These are phyloP conservation scores for Leishmania turanica DNA, from an alignment of 208 protist species.

Conservation along the genomic window DNA sequence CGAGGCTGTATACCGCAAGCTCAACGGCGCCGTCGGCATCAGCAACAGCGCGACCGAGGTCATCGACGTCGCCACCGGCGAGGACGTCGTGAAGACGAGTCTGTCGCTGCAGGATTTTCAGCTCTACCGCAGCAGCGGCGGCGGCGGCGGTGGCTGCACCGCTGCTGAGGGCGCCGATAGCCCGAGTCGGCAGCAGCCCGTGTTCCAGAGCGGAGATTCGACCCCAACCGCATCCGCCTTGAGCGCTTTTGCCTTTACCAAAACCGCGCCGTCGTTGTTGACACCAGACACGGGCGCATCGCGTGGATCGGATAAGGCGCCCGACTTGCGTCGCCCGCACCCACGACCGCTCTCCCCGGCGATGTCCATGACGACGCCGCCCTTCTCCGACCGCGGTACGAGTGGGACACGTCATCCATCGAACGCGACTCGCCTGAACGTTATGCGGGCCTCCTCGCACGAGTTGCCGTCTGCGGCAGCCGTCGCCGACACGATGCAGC, in stretches of 20 bases:
- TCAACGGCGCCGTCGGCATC: constrained; percentile 34
- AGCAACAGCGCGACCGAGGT: constrained; percentile 14
- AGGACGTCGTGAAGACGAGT: constrained; percentile 14
- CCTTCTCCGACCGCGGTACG: neutral
- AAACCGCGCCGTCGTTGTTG: neutral
- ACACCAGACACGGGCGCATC: neutral
- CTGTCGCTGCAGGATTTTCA: constrained; percentile 17
- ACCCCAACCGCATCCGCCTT: neutral
- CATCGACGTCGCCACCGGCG: neutral
- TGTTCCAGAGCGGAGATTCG: constrained; percentile 1
- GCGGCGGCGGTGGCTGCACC: constrained; percentile 2
- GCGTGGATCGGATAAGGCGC: neutral
- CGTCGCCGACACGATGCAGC: neutral
- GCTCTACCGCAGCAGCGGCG: neutral
- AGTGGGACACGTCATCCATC: neutral
- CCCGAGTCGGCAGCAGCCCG: neutral
- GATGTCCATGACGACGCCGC: neutral
- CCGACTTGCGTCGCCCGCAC: neutral
- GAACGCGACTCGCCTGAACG: neutral
- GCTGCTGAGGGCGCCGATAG: neutral
- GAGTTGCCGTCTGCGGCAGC: neutral
- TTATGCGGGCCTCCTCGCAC: neutral
- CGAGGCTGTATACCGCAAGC: constrained; percentile 36
- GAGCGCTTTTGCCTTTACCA: neutral
- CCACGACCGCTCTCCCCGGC: neutral